phyloP scores from a whole-genome alignment of 352 stramenopile genomes.

The Pythium vanterpoolii region DNA sequence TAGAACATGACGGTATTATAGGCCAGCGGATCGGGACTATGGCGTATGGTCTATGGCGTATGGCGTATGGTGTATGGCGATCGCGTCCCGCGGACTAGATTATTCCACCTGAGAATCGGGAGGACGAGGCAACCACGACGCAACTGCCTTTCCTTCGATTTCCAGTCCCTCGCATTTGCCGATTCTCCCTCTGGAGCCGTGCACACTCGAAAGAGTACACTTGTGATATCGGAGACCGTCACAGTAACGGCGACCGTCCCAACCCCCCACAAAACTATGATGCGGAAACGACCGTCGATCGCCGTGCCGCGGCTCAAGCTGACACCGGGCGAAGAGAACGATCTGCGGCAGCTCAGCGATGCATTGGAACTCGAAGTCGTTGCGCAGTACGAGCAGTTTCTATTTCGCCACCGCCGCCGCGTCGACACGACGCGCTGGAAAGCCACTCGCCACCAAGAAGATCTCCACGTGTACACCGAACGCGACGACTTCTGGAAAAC shows the following conservation, averaged over 20 bases:
- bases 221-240: not conserved
- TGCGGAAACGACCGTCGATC: not conserved
- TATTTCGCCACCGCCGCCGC: conserved; percentile 26
- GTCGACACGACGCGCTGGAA: conserved; percentile 43
- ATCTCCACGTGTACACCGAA: conserved; percentile 35
- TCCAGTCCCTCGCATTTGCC: too few relatives aligned
- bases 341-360: not conserved
- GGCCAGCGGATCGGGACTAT: too few relatives aligned
- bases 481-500: conserved; percentile 17
- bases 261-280: not conserved
- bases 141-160: too few relatives aligned
- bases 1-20: too few relatives aligned
- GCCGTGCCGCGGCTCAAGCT: not conserved
- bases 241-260: not conserved
- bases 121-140: too few relatives aligned
- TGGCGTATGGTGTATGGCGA: too few relatives aligned
- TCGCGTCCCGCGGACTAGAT: too few relatives aligned
- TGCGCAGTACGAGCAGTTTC: conserved; percentile 34
- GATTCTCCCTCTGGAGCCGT: too few relatives aligned
- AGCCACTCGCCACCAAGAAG: conserved; percentile 31
- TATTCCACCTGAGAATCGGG: too few relatives aligned
- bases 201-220: too few relatives aligned
- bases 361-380: conserved; percentile 24
- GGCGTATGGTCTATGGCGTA: too few relatives aligned
- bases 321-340: not conserved